Conservation (phyloP, 2,329 filamentous ascomycete genomes). For the Zasmidium cellare region DNA sequence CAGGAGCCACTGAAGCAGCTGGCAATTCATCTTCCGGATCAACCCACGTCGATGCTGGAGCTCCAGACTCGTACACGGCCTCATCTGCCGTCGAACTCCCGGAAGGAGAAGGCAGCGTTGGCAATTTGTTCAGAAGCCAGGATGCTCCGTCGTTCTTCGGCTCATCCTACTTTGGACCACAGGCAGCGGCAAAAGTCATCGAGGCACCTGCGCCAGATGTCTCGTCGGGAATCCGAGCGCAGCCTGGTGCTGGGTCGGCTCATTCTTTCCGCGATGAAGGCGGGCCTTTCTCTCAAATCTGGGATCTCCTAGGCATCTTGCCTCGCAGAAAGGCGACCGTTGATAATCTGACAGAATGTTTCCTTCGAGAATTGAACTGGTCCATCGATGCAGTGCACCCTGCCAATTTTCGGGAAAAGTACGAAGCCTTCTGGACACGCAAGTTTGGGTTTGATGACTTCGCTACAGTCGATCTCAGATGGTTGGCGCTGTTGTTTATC, state of each 20-base stretch:
- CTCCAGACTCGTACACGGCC: neutral
- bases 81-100: neutral
- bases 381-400: neutral
- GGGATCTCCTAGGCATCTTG: neutral
- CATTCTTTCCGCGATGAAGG: neutral
- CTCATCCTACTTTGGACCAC: neutral
- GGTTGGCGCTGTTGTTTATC: neutral
- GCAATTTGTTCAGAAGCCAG: neutral
- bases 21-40: neutral
- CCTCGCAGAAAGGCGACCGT: neutral
- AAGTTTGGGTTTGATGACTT: neutral
- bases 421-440: neutral
- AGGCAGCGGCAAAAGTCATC: neutral
- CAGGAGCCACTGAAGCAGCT: neutral
- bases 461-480: neutral
- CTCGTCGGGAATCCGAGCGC: neutral
- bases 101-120: neutral
- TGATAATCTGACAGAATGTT: neutral
- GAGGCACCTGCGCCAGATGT: neutral
- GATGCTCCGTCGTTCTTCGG: neutral
- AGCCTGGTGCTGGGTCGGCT: neutral
- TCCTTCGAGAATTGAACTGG: neutral
- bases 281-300: neutral
- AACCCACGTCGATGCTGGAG: neutral
- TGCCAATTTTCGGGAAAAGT: neutral